phyloP scores from a whole-genome alignment of 2,329 filamentous ascomycete genomes.

The Pezicula carpinea region DNA sequence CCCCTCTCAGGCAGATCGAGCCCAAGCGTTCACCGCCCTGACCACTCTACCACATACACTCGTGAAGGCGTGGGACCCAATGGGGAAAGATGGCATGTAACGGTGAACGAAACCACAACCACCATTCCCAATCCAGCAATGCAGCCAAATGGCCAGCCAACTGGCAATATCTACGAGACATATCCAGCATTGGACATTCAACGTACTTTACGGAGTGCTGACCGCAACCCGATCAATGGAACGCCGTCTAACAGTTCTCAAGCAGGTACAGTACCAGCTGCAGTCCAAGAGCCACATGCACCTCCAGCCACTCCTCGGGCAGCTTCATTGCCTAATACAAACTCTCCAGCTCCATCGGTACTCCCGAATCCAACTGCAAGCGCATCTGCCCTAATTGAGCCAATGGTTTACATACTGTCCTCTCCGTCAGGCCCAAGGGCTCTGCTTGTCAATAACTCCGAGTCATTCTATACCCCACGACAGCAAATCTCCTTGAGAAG shows the following conservation, averaged over 20 bases:
- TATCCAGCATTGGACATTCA: constrained; percentile 22
- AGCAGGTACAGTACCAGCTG: neutral
- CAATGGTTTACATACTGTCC: constrained; percentile 56
- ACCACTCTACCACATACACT: constrained; percentile 38
- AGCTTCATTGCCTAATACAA: constrained; percentile 1
- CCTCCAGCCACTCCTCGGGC: constrained; percentile 3
- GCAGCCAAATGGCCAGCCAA: constrained; percentile 6
- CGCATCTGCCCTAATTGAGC: constrained; percentile 24
- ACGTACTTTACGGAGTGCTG: constrained; percentile 19
- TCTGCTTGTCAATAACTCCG: constrained; percentile 49
- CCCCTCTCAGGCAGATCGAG: constrained; percentile 19
- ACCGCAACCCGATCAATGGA: constrained; percentile 11
- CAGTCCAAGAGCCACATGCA: constrained; percentile 1
- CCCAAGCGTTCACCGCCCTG: constrained; percentile 28
- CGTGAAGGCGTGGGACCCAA: constrained; percentile 46
- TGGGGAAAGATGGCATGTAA: constrained; percentile 47
- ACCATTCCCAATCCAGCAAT: constrained; percentile 16
- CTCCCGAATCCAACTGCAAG: constrained; percentile 13
- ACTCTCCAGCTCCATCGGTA: constrained; percentile 16
- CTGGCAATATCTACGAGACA: neutral
- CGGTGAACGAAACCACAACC: constrained; percentile 40
- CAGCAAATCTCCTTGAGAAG: constrained; percentile 12
- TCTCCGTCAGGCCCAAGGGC: constrained; percentile 56
- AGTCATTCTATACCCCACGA: constrained; percentile 48
- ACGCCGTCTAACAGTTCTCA: constrained; percentile 14